Conservation (phyloP, 1,284 basidiomycete species). For the Naganishia cerealis region DNA sequence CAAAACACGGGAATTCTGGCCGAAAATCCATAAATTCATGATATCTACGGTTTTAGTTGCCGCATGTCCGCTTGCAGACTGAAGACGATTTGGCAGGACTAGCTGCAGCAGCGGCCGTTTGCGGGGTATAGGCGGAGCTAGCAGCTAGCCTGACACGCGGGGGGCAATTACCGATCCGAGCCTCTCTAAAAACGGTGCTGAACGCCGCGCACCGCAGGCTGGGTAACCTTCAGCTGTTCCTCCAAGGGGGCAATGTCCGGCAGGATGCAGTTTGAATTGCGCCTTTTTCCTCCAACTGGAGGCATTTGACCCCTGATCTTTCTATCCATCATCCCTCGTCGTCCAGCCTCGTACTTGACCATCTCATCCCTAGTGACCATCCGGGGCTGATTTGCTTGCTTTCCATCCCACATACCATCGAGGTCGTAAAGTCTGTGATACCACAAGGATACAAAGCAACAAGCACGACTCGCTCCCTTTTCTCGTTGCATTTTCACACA, state of each 20-base stretch:
- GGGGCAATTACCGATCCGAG: neutral
- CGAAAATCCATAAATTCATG: too few species aligned
- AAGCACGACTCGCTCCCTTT: neutral
- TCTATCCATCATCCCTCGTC: neutral
- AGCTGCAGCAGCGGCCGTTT: neutral
- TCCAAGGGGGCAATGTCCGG: neutral
- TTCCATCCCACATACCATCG: neutral
- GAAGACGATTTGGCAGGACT: neutral
- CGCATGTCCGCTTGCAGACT: neutral
- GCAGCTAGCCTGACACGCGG: neutral
- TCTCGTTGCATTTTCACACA: neutral
- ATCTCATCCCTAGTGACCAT: neutral
- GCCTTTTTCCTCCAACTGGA: slow-evolving; percentile 4
- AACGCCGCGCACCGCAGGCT: neutral
- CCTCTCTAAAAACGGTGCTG: neutral
- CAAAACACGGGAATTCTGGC: too few species aligned
- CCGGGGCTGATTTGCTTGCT: neutral
- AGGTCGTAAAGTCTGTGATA: too few species aligned
- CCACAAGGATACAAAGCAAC: too few species aligned
- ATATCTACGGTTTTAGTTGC: too few species aligned
- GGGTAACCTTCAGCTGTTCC: neutral
- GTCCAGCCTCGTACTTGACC: neutral
- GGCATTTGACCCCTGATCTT: neutral
- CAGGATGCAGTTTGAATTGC: neutral
- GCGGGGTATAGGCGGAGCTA: neutral